These are phyloP conservation scores for Benincasa hispida DNA, from an alignment of 306 rosid genomes.

Conservation along the genomic window DNA sequence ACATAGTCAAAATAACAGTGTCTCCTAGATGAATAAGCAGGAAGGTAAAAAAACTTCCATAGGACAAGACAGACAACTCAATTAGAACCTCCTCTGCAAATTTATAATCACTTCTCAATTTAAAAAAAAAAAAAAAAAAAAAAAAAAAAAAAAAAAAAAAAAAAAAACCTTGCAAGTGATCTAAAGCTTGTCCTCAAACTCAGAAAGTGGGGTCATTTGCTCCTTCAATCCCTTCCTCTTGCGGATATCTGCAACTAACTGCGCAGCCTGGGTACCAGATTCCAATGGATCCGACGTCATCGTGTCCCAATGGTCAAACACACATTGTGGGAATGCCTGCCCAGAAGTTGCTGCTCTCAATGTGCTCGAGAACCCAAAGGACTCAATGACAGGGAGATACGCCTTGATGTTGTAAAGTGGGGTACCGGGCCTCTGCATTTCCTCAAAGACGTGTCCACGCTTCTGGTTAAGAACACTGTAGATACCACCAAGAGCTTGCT, in stretches of 20 bases:
- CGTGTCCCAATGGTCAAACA: slow-evolving; percentile 94
- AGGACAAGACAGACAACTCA: background rate
- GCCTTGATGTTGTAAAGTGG: slow-evolving; percentile 79
- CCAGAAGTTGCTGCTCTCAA: slow-evolving; percentile 92
- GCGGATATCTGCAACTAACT: slow-evolving; percentile 50
- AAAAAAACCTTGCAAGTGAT: background rate
- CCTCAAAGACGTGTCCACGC: slow-evolving; percentile 73
- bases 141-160: too few relatives aligned
- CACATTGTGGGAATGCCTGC: slow-evolving; percentile 89
- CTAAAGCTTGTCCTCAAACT: slow-evolving; percentile 28
- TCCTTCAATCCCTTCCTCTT: slow-evolving; percentile 87
- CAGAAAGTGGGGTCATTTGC: slow-evolving; percentile 26
- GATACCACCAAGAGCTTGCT: slow-evolving; percentile 73
- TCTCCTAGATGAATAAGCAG: background rate
- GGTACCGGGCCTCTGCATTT: slow-evolving; percentile 69
- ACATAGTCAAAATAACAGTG: background rate
- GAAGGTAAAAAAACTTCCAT: background rate
- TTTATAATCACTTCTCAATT: background rate
- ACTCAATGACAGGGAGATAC: slow-evolving; percentile 60
- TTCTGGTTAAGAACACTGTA: slow-evolving; percentile 78
- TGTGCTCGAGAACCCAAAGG: slow-evolving; percentile 59
- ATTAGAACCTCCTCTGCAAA: background rate
- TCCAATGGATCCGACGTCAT: slow-evolving; percentile 83
- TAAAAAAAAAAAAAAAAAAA: too few relatives aligned
- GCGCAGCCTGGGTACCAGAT: slow-evolving; percentile 49